A percentile compares a stretch with the other conserved stretches of the same genome.
These are phyloP conservation scores for Aspergillus campestris DNA, from an alignment of 495 filamentous ascomycete genomes.

Conservation along the genomic window DNA sequence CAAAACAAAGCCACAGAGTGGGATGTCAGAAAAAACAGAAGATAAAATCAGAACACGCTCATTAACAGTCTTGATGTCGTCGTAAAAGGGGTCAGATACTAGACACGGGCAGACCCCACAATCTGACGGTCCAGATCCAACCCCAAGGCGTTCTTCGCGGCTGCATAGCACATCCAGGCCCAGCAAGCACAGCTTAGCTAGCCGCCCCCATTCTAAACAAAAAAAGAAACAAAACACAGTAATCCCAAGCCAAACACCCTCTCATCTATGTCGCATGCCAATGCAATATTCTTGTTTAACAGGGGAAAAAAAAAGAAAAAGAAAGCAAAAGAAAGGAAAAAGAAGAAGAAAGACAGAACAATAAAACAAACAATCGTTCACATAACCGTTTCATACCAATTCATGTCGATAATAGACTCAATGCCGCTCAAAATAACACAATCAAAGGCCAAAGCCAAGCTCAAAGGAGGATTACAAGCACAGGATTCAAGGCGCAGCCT, in stretches of 20 bases:
- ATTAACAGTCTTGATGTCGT: too few species aligned
- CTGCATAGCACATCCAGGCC: not conserved
- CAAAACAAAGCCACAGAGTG: too few species aligned
- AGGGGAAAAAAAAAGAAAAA: slow-evolving; percentile 2
- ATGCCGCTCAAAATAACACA: slow-evolving; percentile 2
- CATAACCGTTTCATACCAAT: not conserved
- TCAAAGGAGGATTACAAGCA: not conserved
- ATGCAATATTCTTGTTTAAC: slow-evolving; percentile 5
- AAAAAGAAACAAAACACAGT: not conserved
- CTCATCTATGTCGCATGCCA: slow-evolving; percentile 3
- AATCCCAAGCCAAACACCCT: not conserved
- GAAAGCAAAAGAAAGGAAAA: slow-evolving; percentile 4
- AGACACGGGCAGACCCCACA: too few species aligned
- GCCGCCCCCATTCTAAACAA: slow-evolving; percentile 1
- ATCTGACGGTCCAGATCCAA: not conserved
- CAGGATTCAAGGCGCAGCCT: not conserved
- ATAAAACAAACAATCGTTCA: slow-evolving; percentile 1
- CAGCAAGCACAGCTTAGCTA: not conserved
- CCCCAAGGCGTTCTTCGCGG: slow-evolving; percentile 3
- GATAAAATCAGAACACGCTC: too few species aligned
- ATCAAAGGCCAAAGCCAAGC: not conserved
- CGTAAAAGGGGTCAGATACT: too few species aligned
- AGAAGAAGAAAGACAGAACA: slow-evolving; percentile 9
- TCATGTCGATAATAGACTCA: slow-evolving; percentile 1
- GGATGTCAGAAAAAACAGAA: too few species aligned